phyloP scores from a whole-genome alignment of 805 yeast genomes.

The Priceomyces fermenticarens region DNA sequence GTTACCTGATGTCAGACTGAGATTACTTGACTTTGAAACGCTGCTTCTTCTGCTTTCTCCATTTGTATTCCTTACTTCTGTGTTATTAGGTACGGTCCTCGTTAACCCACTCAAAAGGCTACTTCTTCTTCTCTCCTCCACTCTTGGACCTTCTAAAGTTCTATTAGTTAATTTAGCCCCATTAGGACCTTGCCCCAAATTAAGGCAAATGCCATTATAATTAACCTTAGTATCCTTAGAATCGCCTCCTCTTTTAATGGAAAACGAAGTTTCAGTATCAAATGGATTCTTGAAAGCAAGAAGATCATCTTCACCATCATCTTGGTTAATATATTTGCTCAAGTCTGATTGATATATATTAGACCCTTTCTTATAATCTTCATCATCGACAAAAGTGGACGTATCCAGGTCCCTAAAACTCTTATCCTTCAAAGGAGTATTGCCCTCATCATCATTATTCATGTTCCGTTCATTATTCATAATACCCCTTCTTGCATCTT shows the following conservation, averaged over 20 bases:
- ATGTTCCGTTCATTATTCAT: background rate
- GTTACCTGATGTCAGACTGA: too few relatives aligned
- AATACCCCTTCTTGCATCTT: background rate
- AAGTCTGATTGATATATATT: background rate
- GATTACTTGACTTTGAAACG: too few relatives aligned
- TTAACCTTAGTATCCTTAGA: background rate
- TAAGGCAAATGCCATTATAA: too few relatives aligned
- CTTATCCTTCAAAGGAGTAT: background rate
- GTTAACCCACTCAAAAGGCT: too few relatives aligned
- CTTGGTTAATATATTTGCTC: background rate
- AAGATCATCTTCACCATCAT: slow-evolving; percentile 4
- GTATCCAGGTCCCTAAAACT: too few relatives aligned
- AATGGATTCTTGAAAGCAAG: slow-evolving; percentile 16
- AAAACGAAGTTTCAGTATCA: slow-evolving; percentile 6
- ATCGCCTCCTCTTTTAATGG: background rate
- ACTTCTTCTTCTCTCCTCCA: too few relatives aligned
- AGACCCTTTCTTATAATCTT: background rate
- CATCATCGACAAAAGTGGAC: background rate
- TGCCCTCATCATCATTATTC: background rate
- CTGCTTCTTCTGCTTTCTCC: too few relatives aligned
- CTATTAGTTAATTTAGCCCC: too few relatives aligned
- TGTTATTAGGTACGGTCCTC: too few relatives aligned
- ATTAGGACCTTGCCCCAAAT: too few relatives aligned
- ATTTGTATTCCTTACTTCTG: too few relatives aligned
- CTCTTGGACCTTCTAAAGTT: too few relatives aligned